Conservation (phyloP, 345 rosid species). For the Brassica nigra region DNA sequence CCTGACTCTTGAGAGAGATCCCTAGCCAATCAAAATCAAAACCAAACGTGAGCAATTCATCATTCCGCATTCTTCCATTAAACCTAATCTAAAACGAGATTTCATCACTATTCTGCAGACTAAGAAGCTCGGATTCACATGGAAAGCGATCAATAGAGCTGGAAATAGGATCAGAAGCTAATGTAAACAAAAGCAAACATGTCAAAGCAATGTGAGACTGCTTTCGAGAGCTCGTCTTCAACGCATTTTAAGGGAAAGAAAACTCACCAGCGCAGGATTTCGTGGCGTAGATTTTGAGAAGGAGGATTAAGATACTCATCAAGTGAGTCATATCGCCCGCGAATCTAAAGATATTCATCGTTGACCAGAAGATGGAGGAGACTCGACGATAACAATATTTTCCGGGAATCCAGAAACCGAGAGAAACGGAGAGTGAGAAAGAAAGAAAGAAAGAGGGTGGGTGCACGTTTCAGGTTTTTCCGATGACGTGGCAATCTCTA, state of each 20-base stretch:
- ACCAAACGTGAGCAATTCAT: not conserved
- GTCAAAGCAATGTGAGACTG: slow-evolving; percentile 32
- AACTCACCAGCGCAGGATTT: slow-evolving; percentile 82
- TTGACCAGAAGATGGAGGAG: slow-evolving; percentile 26
- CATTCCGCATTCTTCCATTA: slow-evolving; percentile 11
- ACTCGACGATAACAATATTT: slow-evolving; percentile 7
- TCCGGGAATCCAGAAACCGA: slow-evolving; percentile 10
- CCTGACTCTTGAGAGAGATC: slow-evolving; percentile 90
- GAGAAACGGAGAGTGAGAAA: not conserved
- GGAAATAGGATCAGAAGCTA: not conserved
- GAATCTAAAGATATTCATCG: slow-evolving; percentile 93
- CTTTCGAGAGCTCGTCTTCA: slow-evolving; percentile 35
- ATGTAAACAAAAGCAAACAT: not conserved
- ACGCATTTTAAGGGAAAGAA: not conserved
- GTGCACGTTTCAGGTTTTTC: slow-evolving; percentile 35
- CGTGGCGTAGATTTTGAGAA: slow-evolving; percentile 97
- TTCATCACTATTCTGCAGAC: slow-evolving; percentile 4
- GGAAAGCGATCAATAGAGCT: not conserved
- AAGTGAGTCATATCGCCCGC: slow-evolving; percentile 96
- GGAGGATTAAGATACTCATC: slow-evolving; percentile 80
- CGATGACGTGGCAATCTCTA: slow-evolving; percentile 41
- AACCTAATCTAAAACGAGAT: slow-evolving; percentile 3
- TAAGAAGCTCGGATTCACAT: slow-evolving; percentile 2
- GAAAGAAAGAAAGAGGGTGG: slow-evolving; percentile 12
- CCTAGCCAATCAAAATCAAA: slow-evolving; percentile 48